A percentile compares a stretch with the other conserved stretches of the same genome.
Conservation (phyloP, 2,329 filamentous ascomycete species). For the Apiospora koreana region DNA sequence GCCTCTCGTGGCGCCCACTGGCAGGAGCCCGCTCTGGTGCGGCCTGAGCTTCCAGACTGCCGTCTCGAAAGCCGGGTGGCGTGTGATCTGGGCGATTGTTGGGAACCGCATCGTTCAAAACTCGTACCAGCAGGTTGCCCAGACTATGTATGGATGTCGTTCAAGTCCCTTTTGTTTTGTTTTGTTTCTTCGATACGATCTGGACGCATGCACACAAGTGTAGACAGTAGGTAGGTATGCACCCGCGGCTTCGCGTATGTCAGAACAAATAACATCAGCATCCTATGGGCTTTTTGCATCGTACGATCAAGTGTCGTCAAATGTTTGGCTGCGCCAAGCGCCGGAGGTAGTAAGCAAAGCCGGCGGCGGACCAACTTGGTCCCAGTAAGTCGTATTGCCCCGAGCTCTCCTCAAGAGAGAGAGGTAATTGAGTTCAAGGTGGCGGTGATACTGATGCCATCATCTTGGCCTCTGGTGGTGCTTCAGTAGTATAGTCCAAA, state of each 20-base stretch:
- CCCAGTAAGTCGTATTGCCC: not conserved
- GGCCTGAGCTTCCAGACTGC: constrained; percentile 71
- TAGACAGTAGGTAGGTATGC: too few relatives aligned
- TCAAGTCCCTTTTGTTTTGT: too few relatives aligned
- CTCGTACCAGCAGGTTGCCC: not conserved
- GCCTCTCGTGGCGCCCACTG: constrained; percentile 68
- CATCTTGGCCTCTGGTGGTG: too few relatives aligned
- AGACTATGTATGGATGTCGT: too few relatives aligned
- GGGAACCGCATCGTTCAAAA: not conserved
- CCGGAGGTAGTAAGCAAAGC: not conserved
- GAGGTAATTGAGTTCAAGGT: not conserved
- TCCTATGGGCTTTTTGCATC: not conserved
- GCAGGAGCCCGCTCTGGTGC: constrained; percentile 57
- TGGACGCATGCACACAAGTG: too few relatives aligned
- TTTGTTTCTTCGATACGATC: too few relatives aligned
- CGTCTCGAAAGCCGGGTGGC: constrained; percentile 67
- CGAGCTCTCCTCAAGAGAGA: not conserved
- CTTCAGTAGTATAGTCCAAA: not conserved
- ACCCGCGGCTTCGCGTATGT: too few relatives aligned
- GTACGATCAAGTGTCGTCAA: not conserved
- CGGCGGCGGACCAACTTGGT: not conserved
- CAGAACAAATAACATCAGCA: too few relatives aligned
- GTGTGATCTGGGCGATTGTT: constrained; percentile 20
- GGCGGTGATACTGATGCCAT: too few relatives aligned
- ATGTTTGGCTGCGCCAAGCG: not conserved